phyloP scores from a whole-genome alignment of 306 rosid genomes.

The Geum urbanum region DNA sequence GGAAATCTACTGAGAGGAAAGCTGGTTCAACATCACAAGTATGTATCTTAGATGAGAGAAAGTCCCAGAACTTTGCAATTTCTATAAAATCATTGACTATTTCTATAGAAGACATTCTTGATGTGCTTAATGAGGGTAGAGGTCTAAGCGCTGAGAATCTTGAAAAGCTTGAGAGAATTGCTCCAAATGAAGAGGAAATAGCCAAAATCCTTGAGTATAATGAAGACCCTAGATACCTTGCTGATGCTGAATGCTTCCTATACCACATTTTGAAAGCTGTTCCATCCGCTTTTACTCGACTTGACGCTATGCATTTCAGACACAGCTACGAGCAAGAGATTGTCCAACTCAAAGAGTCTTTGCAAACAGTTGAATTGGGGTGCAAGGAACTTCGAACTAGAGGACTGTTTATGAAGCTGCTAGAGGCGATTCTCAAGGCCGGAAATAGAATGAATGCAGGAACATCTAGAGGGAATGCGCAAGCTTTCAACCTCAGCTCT shows the following conservation, averaged over 20 bases:
- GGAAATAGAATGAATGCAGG: slow-evolving; percentile 97
- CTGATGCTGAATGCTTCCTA: slow-evolving; percentile 81
- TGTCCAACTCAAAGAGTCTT: slow-evolving; percentile 48
- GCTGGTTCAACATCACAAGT: slow-evolving; percentile 28
- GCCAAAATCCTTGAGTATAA: slow-evolving; percentile 47
- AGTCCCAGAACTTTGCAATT: slow-evolving; percentile 86
- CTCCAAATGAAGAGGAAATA: slow-evolving; percentile 72
- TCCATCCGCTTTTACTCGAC: slow-evolving; percentile 75
- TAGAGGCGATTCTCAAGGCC: slow-evolving; percentile 91
- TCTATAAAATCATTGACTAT: slow-evolving; percentile 60
- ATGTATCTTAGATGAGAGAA: slow-evolving; percentile 63
- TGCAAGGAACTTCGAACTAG: slow-evolving; percentile 69
- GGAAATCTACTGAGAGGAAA: slow-evolving; percentile 40
- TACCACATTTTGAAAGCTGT: slow-evolving; percentile 58
- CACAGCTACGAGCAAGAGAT: slow-evolving; percentile 50
- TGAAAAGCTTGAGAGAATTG: slow-evolving; percentile 72
- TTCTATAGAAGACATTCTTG: slow-evolving; percentile 53
- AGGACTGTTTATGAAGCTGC: slow-evolving; percentile 82
- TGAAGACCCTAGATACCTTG: slow-evolving; percentile 63
- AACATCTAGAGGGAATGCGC: slow-evolving; percentile 87
- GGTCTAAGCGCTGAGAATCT: slow-evolving; percentile 61
- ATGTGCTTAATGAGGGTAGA: slow-evolving; percentile 66
- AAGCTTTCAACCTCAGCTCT: slow-evolving; percentile 81
- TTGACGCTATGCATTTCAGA: slow-evolving; percentile 75
- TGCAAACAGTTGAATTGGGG: slow-evolving; percentile 63